A percentile compares a stretch with the other conserved stretches of the same genome.
phyloP scores from a whole-genome alignment of 257 asterid genomes.

The Plantago elongata region DNA sequence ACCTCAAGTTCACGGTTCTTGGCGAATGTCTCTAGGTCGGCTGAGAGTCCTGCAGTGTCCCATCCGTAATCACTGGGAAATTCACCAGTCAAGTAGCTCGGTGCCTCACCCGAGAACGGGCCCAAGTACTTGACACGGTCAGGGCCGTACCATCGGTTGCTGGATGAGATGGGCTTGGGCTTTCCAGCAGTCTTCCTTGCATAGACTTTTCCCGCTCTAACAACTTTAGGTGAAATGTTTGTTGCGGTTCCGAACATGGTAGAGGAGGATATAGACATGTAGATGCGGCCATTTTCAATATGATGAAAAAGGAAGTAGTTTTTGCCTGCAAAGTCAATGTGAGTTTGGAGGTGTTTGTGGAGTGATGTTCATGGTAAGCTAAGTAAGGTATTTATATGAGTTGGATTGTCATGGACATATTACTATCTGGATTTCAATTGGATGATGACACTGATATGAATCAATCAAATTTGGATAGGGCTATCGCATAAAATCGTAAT shows the following conservation, averaged over 20 bases:
- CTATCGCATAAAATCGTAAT: neutral
- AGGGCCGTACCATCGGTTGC: slow-evolving; percentile 52
- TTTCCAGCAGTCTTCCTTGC: slow-evolving; percentile 29
- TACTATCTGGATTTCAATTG: slow-evolving; percentile 18
- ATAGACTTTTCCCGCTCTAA: slow-evolving; percentile 21
- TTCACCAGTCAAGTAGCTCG: slow-evolving; percentile 49
- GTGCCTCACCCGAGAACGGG: slow-evolving; percentile 44
- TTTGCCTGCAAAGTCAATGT: neutral
- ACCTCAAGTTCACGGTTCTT: slow-evolving; percentile 48
- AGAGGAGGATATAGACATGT: slow-evolving; percentile 37
- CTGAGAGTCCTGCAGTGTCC: slow-evolving; percentile 54
- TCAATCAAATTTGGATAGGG: slow-evolving; percentile 6
- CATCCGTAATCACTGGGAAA: slow-evolving; percentile 57
- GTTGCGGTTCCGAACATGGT: slow-evolving; percentile 29
- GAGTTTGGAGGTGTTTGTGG: neutral
- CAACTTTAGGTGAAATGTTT: slow-evolving; percentile 21
- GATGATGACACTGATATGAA: slow-evolving; percentile 8
- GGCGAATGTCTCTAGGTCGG: slow-evolving; percentile 47
- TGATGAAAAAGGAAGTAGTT: neutral
- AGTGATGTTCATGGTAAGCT: neutral
- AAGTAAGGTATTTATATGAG: neutral
- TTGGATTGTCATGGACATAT: slow-evolving; percentile 17
- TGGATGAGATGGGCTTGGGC: slow-evolving; percentile 24
- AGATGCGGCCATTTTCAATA: slow-evolving; percentile 25
- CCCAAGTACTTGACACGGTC: slow-evolving; percentile 50